Evolutionary conservation across 495 filamentous ascomycete genomes (phyloP).

Genomic region (Aspergillus conjunctus): DNA sequence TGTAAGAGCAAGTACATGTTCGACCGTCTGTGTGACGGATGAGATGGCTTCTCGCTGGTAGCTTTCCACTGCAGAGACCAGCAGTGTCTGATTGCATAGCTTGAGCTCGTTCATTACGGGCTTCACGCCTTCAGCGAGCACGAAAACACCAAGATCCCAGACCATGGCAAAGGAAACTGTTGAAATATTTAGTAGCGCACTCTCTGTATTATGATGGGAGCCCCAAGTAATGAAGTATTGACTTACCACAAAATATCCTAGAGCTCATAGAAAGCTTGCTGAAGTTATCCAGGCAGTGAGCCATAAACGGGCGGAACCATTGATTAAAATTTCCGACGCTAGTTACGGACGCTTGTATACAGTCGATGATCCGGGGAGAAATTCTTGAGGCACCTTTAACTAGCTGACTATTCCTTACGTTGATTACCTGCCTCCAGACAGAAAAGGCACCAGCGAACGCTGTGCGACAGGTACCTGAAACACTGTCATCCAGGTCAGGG

Average conservation of each 20-base stretch:
- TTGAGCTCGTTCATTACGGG: constrained; percentile 3
- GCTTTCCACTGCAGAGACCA: not conserved
- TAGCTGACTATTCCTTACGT: constrained; percentile 11
- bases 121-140: constrained; percentile 19
- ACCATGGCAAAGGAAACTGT: constrained; percentile 23
- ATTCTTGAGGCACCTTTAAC: not conserved
- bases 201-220: not conserved
- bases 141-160: constrained; percentile 28
- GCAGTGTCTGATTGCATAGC: no score
- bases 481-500: constrained; percentile 15
- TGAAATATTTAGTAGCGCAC: not conserved
- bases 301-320: constrained; percentile 23
- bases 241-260: constrained; percentile 25
- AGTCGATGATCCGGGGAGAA: not conserved
- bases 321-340: constrained; percentile 6
- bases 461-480: constrained; percentile 23
- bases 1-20: not conserved
- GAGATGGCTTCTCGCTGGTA: not conserved
- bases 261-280: constrained; percentile 21
- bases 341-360: not conserved
- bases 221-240: not conserved
- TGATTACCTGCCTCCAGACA: constrained; percentile 26
- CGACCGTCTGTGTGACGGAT: not conserved
- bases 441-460: constrained; percentile 23
- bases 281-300: constrained; percentile 18